Conservation (phyloP, 345 rosid genomes). For the Firmiana major region DNA sequence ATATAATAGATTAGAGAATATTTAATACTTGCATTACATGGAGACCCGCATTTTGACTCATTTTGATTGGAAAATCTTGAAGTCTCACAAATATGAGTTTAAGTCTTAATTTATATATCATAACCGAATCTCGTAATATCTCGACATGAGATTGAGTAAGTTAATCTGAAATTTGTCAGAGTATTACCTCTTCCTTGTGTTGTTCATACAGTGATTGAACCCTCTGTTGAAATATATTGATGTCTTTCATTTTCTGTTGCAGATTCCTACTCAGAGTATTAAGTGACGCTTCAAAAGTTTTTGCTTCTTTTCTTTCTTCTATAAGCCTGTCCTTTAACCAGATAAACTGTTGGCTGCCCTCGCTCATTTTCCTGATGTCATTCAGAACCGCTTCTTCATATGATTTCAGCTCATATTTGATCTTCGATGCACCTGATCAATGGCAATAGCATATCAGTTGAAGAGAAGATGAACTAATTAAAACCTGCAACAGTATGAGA, state of each 20-base stretch:
- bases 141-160: background rate
- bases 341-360: constrained; percentile 3
- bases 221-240: background rate
- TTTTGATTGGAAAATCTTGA: too few species aligned
- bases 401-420: constrained; percentile 15
- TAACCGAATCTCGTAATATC: too few species aligned
- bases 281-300: background rate
- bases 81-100: too few species aligned
- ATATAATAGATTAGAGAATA: too few species aligned
- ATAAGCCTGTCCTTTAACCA: background rate
- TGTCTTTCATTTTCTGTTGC: background rate
- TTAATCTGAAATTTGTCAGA: background rate
- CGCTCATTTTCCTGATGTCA: constrained; percentile 9
- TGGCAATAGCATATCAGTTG: background rate
- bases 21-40: too few species aligned
- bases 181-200: constrained; percentile 13
- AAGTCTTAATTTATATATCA: too few species aligned
- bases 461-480: background rate
- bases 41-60: too few species aligned
- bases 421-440: constrained; percentile 11
- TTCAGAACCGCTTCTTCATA: constrained; percentile 2
- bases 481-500: background rate
- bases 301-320: background rate
- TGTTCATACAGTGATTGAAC: background rate
- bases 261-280: background rate